Evolutionary conservation across 257 asterid species (phyloP), one percentile per base, ranked within the genome.

Genomic region (Fraxinus anomala): DNA sequence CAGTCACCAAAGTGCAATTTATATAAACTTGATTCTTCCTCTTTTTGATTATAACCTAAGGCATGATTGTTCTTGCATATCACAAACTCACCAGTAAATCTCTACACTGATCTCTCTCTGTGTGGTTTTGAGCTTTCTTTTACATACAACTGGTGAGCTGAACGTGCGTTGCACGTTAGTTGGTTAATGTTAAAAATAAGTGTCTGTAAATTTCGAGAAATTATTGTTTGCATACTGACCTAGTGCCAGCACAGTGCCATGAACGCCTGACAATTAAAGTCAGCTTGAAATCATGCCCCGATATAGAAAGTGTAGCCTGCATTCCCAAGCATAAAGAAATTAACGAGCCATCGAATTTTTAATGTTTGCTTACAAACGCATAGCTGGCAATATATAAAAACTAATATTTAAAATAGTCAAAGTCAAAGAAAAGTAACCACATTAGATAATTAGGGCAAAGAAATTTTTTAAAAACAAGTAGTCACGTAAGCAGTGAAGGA

Each of bases 241-340:
- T 91, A 83, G 97, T 94, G 67, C 98, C 98, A 86, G 98, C 98
- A 89, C 89, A 91, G 87, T 92, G 97, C 61, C 98, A 90, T 31
- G 98, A 94, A 79, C 98, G 98, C 76, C 98, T 90, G 68, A 94
- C 96, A 76, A 94, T 87, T 12, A 94, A 88, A 51, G 96, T 84
- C 84, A 92, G 82, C 87, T 86, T 88, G 87, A 94, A 86, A 83
- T 88, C 87, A 76, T 92, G 92, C 80, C 97, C 97, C 73, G 96
- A 89, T 80, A 94, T 85, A 19, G 96, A 85, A 56, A 91, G 79
- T 44, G 87, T 88, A 77, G 88, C 93, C 98, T 94, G 88, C 72
- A 86, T 74, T 73, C 88, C 54, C 80, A 81, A 79, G 75, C 37
- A 78, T 73, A 80, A 70, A 80, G 79, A 76, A 77, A 82, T 75